Base-by-base conservation (phyloP, 768 basidiomycete genomes). In the Pluteus cervinus region DNA sequence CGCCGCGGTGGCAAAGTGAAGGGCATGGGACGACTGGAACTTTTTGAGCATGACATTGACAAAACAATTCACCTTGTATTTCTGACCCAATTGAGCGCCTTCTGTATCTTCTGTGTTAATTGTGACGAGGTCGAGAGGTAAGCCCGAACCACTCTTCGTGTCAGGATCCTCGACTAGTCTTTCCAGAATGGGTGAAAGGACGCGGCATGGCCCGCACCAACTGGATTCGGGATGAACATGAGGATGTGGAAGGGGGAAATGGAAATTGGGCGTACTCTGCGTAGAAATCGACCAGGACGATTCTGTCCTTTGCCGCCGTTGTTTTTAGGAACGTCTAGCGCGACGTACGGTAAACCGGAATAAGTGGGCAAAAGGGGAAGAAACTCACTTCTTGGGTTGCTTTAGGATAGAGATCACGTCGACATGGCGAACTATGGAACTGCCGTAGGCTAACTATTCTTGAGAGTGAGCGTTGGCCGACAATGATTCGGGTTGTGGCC, bases 141-240 rank as follows among this genome's bases (percentile, higher is more conserved):
- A 57, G 14, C 79, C 81, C 4, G 69, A 70, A 8, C 72, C 75
- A 3, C 80, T 71, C 32, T 56, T 59, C 26, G 58, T 37, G 16
- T 54, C 48, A 17, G 65, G 48, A 40, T 76, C 69, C 12, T 48
- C 50, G 8, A 79, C 69, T n/a, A 83, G 49, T 39, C 68, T 71
- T 49, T 83, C 66, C 16, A 90, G 62, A 37, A 84, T 57, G 17
- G 87, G 87, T 1, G 83, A 79, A 26, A 90, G 69, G 53, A 68
- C 58, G 47, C 72, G 80, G 63, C 86, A 90, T 25, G 86, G 86
- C 5, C 69, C 62, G 46, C 86, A 89, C 87, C 86, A 89, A 43
- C 86, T 88, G 37, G 22, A 40, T 34, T 18, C 14, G 29, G 11
- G 36, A 38, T 33, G 37, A 25, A 40, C 32, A 28, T 23, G 18